Evolutionary conservation across 2,329 filamentous ascomycete species (phyloP).

Genomic region (Colletotrichum musicola): DNA sequence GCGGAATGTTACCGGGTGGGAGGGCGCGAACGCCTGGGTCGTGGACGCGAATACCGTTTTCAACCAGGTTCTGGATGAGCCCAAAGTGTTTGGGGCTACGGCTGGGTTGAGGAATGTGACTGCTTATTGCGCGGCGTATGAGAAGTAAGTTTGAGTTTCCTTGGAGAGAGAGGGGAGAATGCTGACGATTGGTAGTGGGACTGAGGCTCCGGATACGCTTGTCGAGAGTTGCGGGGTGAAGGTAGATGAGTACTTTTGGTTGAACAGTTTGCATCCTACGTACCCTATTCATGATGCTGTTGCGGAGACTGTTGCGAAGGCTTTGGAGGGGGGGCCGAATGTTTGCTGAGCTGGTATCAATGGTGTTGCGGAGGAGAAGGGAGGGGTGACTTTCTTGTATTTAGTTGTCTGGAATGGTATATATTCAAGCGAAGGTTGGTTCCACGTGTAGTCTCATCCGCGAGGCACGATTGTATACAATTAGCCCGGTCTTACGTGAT

Average conservation of each 20-base stretch:
- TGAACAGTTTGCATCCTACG: slow-evolving; percentile 74
- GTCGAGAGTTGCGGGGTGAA: slow-evolving; percentile 62
- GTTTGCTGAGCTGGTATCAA: too few species aligned
- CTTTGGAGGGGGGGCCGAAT: slow-evolving; percentile 53
- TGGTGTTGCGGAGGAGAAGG: too few species aligned
- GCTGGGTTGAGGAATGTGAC: slow-evolving; percentile 67
- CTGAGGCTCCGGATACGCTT: slow-evolving; percentile 55
- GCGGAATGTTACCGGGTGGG: slow-evolving; percentile 50
- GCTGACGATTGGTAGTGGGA: slow-evolving; percentile 53
- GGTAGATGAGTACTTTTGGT: slow-evolving; percentile 75
- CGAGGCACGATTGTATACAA: too few species aligned
- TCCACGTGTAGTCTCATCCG: too few species aligned
- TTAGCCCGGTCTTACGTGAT: too few species aligned
- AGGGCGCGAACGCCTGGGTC: slow-evolving; percentile 62
- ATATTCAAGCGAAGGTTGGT: too few species aligned
- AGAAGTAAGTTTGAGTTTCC: slow-evolving; percentile 65
- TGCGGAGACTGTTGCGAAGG: slow-evolving; percentile 60
- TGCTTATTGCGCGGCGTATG: slow-evolving; percentile 65
- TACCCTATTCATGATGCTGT: slow-evolving; percentile 72
- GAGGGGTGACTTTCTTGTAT: too few species aligned
- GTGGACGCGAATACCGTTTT: slow-evolving; percentile 68
- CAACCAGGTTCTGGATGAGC: slow-evolving; percentile 64
- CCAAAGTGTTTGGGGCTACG: slow-evolving; percentile 62
- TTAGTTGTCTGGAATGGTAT: background rate
- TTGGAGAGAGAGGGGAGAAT: too few species aligned